Conservation (phyloP, 345 rosid genomes). For the Populus pruinosa region DNA sequence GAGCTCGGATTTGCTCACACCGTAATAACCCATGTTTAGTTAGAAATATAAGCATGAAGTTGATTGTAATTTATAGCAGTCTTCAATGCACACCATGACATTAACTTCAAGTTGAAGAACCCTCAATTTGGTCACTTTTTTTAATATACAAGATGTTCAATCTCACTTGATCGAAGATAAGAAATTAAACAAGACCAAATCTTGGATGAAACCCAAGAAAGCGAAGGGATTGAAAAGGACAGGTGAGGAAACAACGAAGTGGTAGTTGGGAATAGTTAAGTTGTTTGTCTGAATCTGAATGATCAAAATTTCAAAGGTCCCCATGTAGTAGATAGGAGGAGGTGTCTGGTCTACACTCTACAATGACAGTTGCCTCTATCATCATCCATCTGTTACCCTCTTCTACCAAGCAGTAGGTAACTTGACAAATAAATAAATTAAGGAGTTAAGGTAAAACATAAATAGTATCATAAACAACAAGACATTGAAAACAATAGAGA, state of each 20-base stretch:
- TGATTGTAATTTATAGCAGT: background rate
- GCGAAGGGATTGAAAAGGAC: slow-evolving; percentile 6
- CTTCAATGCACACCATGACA: background rate
- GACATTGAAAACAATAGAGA: no score
- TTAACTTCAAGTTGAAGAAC: background rate
- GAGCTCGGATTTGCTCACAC: slow-evolving; percentile 32
- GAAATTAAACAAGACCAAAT: no score
- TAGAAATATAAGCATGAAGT: slow-evolving; percentile 2
- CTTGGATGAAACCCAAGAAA: no score
- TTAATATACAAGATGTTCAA: background rate
- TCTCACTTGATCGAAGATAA: no score
- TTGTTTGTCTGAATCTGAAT: slow-evolving; percentile 11
- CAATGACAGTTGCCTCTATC: background rate
- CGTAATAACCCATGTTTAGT: slow-evolving; percentile 11
- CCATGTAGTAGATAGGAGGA: background rate
- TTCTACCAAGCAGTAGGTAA: background rate
- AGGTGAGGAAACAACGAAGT: background rate
- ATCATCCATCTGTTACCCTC: no score
- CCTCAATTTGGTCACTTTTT: background rate
- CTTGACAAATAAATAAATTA: no score
- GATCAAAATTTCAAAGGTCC: slow-evolving; percentile 7
- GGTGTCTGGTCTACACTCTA: slow-evolving; percentile 19
- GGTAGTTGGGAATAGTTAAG: slow-evolving; percentile 19
- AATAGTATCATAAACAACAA: no score
- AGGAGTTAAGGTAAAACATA: no score